Evolutionary conservation across 1,284 basidiomycete genomes (phyloP).

Genomic region (Hymenochaete sp.): DNA sequence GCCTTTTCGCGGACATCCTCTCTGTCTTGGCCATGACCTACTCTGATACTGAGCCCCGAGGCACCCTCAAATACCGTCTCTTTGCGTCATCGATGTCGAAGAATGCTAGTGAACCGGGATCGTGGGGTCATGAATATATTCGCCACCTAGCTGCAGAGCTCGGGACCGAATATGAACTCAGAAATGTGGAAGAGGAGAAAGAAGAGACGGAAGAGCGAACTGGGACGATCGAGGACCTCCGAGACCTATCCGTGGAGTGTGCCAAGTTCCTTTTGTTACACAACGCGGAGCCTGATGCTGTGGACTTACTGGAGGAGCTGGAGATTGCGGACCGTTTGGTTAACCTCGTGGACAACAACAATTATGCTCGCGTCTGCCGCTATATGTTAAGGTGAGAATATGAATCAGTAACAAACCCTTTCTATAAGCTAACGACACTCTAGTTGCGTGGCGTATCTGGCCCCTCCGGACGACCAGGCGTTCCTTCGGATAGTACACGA

Average conservation of each 20-base stretch:
- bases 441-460: slow-evolving; percentile 86
- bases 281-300: slow-evolving; percentile 98
- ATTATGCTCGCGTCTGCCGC: slow-evolving; percentile 87
- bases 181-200: slow-evolving; percentile 31
- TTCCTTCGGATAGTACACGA: slow-evolving; percentile 88
- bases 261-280: slow-evolving; percentile 89
- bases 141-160: slow-evolving; percentile 95
- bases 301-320: slow-evolving; percentile 91
- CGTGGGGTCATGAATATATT: slow-evolving; percentile 99
- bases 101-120: slow-evolving; percentile 78
- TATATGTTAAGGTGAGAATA: slow-evolving; percentile 87
- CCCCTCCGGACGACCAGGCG: slow-evolving; percentile 86
- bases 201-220: slow-evolving; percentile 19
- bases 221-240: slow-evolving; percentile 71
- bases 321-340: slow-evolving; percentile 82
- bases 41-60: slow-evolving; percentile 90
- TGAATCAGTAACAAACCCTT: neutral
- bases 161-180: slow-evolving; percentile 81
- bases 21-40: slow-evolving; percentile 99
- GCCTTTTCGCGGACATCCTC: slow-evolving; percentile 95
- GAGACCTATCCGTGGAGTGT: slow-evolving; percentile 75
- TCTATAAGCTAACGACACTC: slow-evolving; percentile 2
- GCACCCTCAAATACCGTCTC: slow-evolving; percentile 88
- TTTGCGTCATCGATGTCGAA: slow-evolving; percentile 69
- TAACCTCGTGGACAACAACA: slow-evolving; percentile 79